Conservation (phyloP, 2,329 filamentous ascomycete species). For the Fonsecaea monophora region DNA sequence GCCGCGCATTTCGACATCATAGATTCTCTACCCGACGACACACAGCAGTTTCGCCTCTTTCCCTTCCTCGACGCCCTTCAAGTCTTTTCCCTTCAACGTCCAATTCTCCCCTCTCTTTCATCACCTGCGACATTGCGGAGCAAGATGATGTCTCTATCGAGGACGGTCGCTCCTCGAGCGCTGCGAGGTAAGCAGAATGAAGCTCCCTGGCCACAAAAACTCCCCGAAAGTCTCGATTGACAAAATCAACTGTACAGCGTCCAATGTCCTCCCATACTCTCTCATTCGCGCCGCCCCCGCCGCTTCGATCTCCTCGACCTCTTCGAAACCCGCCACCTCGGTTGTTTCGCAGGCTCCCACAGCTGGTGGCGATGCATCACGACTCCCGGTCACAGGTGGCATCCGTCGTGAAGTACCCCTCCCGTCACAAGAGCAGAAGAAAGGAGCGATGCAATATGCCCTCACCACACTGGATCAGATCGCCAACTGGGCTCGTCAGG, state of each 20-base stretch:
- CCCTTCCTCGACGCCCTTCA: constrained; percentile 33
- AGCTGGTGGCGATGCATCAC: constrained; percentile 44
- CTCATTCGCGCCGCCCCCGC: constrained; percentile 47
- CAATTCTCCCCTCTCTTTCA: constrained; percentile 26
- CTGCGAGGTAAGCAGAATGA: constrained; percentile 56
- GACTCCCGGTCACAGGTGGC: constrained; percentile 49
- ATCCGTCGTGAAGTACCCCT: constrained; percentile 56
- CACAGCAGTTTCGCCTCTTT: constrained; percentile 9
- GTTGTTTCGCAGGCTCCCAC: constrained; percentile 46
- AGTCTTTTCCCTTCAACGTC: constrained; percentile 43
- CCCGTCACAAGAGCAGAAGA: constrained; percentile 58
- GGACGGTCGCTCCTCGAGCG: constrained; percentile 61
- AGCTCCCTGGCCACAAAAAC: constrained; percentile 35
- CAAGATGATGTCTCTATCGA: constrained; percentile 59
- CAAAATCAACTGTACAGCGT: constrained; percentile 35
- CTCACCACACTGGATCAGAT: constrained; percentile 66
- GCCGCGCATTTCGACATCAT: constrained; percentile 28
- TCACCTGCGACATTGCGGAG: constrained; percentile 24
- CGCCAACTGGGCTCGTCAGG: constrained; percentile 83
- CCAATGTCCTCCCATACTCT: constrained; percentile 41
- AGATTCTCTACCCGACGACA: constrained; percentile 15
- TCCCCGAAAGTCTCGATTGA: constrained; percentile 5
- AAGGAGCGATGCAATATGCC: constrained; percentile 61
- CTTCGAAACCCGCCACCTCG: constrained; percentile 52
- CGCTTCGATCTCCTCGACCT: constrained; percentile 50